Evolutionary conservation across 257 asterid species (phyloP).

Genomic region (Scutellaria galericulata): DNA sequence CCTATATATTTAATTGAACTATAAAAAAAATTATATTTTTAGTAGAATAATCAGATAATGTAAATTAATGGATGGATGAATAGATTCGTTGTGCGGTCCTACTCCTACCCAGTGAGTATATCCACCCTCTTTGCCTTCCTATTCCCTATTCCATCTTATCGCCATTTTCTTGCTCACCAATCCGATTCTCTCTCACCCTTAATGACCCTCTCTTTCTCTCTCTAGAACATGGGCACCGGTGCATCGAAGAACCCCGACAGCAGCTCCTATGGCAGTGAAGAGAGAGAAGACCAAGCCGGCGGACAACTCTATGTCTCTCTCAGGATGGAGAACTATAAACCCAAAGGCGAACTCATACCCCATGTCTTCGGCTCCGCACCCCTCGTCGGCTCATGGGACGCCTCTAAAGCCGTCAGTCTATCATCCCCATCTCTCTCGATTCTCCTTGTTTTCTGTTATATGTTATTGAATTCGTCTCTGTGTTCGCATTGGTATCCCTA

Average conservation of each 20-base stretch:
- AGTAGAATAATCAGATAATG: neutral
- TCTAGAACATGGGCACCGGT: slow-evolving; percentile 69
- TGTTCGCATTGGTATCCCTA: slow-evolving; percentile 15
- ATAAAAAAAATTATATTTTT: no score
- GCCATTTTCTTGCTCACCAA: slow-evolving; percentile 31
- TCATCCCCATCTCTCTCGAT: neutral
- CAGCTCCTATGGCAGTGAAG: slow-evolving; percentile 67
- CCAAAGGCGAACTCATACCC: slow-evolving; percentile 76
- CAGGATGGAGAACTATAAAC: slow-evolving; percentile 81
- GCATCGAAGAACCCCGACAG: slow-evolving; percentile 70
- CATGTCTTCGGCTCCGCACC: slow-evolving; percentile 94
- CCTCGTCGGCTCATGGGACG: slow-evolving; percentile 93
- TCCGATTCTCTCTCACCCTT: slow-evolving; percentile 11
- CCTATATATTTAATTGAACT: no score
- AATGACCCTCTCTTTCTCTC: slow-evolving; percentile 17
- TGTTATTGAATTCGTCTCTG: neutral
- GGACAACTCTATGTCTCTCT: slow-evolving; percentile 94
- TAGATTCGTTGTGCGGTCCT: slow-evolving; percentile 8
- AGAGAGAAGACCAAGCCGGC: slow-evolving; percentile 76
- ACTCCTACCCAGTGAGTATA: neutral
- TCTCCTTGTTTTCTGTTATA: neutral
- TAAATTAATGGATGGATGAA: slow-evolving; percentile 16
- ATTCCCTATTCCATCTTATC: slow-evolving; percentile 42
- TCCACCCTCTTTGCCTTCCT: slow-evolving; percentile 29
- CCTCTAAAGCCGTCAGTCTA: slow-evolving; percentile 76